Evolutionary conservation across 2,329 filamentous ascomycete species (phyloP).

Genomic region (Ophiostoma angusticollis): DNA sequence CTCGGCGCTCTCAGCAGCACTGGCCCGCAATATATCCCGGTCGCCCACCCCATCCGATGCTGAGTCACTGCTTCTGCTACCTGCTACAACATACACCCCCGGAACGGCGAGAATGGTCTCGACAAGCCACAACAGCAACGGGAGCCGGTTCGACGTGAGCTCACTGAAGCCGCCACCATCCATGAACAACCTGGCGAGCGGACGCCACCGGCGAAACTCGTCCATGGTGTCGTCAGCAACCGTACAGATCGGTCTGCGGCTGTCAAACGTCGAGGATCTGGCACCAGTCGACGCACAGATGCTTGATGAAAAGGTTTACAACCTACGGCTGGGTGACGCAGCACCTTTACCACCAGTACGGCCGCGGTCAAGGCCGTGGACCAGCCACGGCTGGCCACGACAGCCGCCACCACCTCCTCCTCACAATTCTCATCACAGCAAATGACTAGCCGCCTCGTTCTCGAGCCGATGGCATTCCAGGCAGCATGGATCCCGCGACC

Average conservation of each 20-base stretch:
- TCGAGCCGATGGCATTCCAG: too few species aligned
- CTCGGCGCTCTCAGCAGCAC: constrained; percentile 1
- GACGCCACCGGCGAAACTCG: constrained; percentile 42
- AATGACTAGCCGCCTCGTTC: too few species aligned
- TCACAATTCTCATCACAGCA: too few species aligned
- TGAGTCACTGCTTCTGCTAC: constrained; percentile 28
- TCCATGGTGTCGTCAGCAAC: constrained; percentile 54
- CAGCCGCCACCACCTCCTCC: not conserved
- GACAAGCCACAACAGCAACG: not conserved
- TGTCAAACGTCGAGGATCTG: constrained; percentile 47
- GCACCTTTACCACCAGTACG: too few species aligned
- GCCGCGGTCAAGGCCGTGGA: constrained; percentile 3
- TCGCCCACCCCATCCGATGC: constrained; percentile 23
- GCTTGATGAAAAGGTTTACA: constrained; percentile 24
- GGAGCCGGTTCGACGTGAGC: constrained; percentile 15
- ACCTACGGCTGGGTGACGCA: constrained; percentile 17
- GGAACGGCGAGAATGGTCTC: constrained; percentile 1
- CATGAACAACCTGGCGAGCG: constrained; percentile 26
- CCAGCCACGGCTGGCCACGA: not conserved
- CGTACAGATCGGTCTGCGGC: constrained; percentile 57
- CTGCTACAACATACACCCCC: constrained; percentile 34
- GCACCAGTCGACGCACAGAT: constrained; percentile 23
- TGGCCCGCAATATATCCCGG: constrained; percentile 25
- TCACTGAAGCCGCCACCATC: constrained; percentile 31
- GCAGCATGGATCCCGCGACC: too few species aligned